Percentiles rank a stretch among this genome's conserved stretches.
phyloP scores from a whole-genome alignment of 2,329 filamentous ascomycete species.

The Thielaviopsis euricoi region DNA sequence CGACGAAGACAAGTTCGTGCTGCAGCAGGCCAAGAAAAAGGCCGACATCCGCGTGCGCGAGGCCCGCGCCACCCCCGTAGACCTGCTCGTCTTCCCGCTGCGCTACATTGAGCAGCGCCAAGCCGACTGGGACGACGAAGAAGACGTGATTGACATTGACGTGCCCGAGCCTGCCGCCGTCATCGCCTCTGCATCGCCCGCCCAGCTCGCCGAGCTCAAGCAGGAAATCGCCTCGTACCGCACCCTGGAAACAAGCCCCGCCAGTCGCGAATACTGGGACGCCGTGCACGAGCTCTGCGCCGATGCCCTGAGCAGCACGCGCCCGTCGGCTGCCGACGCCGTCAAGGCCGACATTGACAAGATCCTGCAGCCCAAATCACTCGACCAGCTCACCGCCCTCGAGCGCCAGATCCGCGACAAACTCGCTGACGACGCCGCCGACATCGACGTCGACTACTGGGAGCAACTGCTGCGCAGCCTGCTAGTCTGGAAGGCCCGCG shows the following conservation, averaged over 20 bases:
- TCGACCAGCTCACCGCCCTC: conserved; percentile 70
- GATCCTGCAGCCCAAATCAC: conserved; percentile 68
- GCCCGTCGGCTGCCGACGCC: conserved; percentile 48
- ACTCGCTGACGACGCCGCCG: conserved; percentile 69
- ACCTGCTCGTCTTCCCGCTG: conserved; percentile 82
- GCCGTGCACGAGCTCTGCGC: conserved; percentile 72
- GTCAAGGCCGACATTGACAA: conserved; percentile 80
- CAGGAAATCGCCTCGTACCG: conserved; percentile 69
- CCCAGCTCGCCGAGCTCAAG: conserved; percentile 58
- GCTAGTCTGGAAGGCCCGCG: conserved; percentile 80
- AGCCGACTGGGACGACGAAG: conserved; percentile 73
- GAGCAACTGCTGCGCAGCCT: conserved; percentile 76
- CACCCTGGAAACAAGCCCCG: conserved; percentile 58
- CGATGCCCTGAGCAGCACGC: conserved; percentile 44
- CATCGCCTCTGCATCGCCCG: conserved; percentile 38
- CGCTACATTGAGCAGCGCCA: conserved; percentile 74
- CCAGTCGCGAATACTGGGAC: conserved; percentile 83
- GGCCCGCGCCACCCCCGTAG: conserved; percentile 77
- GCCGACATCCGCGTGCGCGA: conserved; percentile 87
- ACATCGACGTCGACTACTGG: conserved; percentile 96
- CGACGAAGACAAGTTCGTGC: conserved; percentile 87
- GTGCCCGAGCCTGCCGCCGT: conserved; percentile 69
- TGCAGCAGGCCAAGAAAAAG: conserved; percentile 96
- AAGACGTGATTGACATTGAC: conserved; percentile 54
- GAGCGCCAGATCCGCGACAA: conserved; percentile 80